Percentiles rank a stretch among this genome's conserved stretches.
phyloP scores from a whole-genome alignment of 306 rosid genomes.

The Quercus wislizeni region DNA sequence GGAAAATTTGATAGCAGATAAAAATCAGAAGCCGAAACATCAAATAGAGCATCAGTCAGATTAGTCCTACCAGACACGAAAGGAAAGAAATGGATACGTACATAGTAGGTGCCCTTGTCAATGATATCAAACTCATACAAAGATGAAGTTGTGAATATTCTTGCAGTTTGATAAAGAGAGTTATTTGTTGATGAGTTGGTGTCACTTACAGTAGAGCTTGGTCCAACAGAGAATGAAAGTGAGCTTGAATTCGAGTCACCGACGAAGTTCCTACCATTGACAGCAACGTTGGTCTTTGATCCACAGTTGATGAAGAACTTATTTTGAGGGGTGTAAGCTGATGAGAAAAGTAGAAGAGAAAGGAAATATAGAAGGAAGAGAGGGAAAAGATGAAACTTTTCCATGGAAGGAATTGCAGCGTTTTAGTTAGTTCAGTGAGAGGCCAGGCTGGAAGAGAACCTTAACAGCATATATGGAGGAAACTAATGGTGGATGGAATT shows the following conservation, averaged over 20 bases:
- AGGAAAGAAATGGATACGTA: constrained; percentile 53
- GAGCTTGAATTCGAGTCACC: constrained; percentile 4
- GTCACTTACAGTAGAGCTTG: background rate
- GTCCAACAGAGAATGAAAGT: background rate
- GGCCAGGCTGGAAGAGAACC: no score
- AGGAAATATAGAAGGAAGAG: background rate
- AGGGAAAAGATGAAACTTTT: background rate
- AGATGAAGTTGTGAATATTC: background rate
- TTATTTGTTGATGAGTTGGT: background rate
- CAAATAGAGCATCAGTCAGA: constrained; percentile 37
- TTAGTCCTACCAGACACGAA: constrained; percentile 16
- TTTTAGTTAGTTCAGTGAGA: no score
- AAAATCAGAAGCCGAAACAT: constrained; percentile 26
- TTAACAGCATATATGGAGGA: no score
- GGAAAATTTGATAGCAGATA: constrained; percentile 7
- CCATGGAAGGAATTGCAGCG: constrained; percentile 8
- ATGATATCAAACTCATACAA: constrained; percentile 3
- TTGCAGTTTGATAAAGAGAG: constrained; percentile 31
- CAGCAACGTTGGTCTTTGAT: background rate
- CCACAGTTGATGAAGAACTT: constrained; percentile 49
- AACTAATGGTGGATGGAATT: no score
- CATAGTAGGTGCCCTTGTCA: constrained; percentile 14
- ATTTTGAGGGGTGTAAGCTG: background rate
- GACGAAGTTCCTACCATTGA: background rate
- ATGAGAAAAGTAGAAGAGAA: constrained; percentile 31